These are phyloP conservation scores for Hydrangea macrophylla DNA, from an alignment of 148 eudicot species.

Conservation along the genomic window DNA sequence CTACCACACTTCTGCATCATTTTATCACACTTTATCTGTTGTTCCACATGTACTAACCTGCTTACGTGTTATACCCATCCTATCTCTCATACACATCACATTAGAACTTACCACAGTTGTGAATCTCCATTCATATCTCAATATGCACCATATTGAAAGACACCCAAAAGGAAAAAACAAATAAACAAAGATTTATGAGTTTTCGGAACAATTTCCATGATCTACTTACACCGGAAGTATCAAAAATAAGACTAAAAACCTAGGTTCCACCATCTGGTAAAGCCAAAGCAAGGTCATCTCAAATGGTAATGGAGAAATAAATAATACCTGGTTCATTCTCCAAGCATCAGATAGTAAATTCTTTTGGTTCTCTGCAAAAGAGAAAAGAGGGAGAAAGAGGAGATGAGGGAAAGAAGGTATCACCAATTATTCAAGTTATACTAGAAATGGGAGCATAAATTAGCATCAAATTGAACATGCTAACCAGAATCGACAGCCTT, in stretches of 20 bases:
- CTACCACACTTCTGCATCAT: too few species aligned
- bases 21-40: too few species aligned
- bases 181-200: background rate
- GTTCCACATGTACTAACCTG: too few species aligned
- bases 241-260: background rate
- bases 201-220: background rate
- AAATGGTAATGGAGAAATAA: background rate
- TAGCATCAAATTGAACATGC: slow-evolving; percentile 10
- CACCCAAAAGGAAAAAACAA: background rate
- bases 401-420: slow-evolving; percentile 4
- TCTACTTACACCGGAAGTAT: background rate
- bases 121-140: too few species aligned
- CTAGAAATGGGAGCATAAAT: background rate
- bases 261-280: background rate
- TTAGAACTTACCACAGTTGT: too few species aligned
- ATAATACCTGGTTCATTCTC: slow-evolving; percentile 82
- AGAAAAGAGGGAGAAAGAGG: background rate
- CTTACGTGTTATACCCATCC: too few species aligned
- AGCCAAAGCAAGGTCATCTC: background rate
- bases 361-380: slow-evolving; percentile 68
- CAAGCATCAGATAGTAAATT: slow-evolving; percentile 82
- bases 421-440: slow-evolving; percentile 13
- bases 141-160: too few species aligned
- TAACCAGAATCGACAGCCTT: slow-evolving; percentile 97
- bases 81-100: too few species aligned